Evolutionary conservation across 2,329 filamentous ascomycete species (phyloP).

Genomic region (Juglanconis sp.): DNA sequence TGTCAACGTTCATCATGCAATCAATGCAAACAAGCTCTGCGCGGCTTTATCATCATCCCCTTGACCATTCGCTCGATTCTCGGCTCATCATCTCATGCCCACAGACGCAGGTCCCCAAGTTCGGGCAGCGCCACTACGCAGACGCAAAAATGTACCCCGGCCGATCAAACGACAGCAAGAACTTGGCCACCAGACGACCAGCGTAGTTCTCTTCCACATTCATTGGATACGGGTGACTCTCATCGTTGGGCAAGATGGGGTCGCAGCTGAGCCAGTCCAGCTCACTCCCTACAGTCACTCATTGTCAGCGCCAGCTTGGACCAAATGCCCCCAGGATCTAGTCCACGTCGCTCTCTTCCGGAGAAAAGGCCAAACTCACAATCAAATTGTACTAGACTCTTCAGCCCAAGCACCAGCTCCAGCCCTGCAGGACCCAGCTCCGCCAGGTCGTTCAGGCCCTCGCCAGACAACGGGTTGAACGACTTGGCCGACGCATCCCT

Average conservation of each 20-base stretch:
- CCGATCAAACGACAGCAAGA: conserved; percentile 52
- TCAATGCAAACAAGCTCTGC: too few relatives aligned
- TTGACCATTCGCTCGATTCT: too few relatives aligned
- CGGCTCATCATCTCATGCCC: background rate
- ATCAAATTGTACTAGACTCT: conserved; percentile 38
- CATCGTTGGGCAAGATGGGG: conserved; percentile 42
- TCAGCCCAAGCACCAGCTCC: conserved; percentile 45
- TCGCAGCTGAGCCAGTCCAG: conserved; percentile 45
- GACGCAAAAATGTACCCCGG: conserved; percentile 46
- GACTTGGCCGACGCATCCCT: conserved; percentile 45
- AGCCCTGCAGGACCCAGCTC: conserved; percentile 45
- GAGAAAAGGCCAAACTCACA: conserved; percentile 36
- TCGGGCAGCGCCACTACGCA: background rate
- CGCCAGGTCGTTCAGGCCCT: conserved; percentile 35
- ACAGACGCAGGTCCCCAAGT: background rate
- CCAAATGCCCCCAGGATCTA: too few relatives aligned
- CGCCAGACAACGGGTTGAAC: conserved; percentile 55
- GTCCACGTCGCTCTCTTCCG: too few relatives aligned
- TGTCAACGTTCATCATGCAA: too few relatives aligned
- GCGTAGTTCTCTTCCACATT: conserved; percentile 50
- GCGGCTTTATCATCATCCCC: too few relatives aligned
- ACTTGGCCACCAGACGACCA: conserved; percentile 50
- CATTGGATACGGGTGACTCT: conserved; percentile 43
- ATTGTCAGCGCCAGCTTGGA: conserved; percentile 2
- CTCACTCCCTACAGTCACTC: conserved; percentile 30